phyloP scores from a whole-genome alignment of 305 asterid genomes.

The Withania somnifera region DNA sequence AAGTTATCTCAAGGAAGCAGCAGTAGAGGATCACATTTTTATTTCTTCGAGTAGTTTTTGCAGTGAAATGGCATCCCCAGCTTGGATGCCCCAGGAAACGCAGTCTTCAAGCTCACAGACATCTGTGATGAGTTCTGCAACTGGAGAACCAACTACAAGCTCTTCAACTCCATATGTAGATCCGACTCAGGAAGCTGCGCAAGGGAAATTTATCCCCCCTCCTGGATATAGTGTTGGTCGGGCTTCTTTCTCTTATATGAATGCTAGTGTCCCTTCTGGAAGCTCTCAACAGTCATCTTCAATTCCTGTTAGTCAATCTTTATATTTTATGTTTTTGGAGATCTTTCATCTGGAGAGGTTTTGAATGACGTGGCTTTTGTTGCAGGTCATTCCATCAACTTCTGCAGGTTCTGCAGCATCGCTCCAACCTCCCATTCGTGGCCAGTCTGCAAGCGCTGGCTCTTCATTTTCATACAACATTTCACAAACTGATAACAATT shows the following conservation, averaged over 20 bases:
- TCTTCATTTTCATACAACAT: conserved; percentile 25
- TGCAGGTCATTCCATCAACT: conserved; percentile 24
- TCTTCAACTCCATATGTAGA: conserved; percentile 3
- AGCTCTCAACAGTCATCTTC: conserved; percentile 23
- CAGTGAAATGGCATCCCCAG: conserved; percentile 18
- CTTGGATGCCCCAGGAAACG: conserved; percentile 15
- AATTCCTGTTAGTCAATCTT: conserved; percentile 24
- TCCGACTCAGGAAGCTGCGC: conserved; percentile 13
- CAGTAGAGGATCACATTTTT: background rate
- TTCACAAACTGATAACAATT: conserved; percentile 20
- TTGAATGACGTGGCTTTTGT: conserved; percentile 8
- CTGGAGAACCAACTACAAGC: conserved; percentile 9
- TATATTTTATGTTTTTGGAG: background rate
- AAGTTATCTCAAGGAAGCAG: background rate
- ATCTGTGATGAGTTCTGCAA: conserved; percentile 2
- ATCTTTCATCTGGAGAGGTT: background rate
- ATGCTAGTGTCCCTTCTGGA: conserved; percentile 17
- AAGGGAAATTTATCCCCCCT: conserved; percentile 13
- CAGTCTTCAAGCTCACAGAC: conserved; percentile 12
- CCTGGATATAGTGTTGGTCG: conserved; percentile 14
- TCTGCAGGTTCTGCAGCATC: conserved; percentile 15
- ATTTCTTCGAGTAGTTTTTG: conserved; percentile 4
- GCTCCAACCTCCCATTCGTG: conserved; percentile 19
- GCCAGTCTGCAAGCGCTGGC: conserved; percentile 13
- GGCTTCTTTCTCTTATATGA: conserved; percentile 32